Evolutionary conservation across 2,329 filamentous ascomycete genomes (phyloP).

Genomic region (Colletotrichum lindemuthianum): DNA sequence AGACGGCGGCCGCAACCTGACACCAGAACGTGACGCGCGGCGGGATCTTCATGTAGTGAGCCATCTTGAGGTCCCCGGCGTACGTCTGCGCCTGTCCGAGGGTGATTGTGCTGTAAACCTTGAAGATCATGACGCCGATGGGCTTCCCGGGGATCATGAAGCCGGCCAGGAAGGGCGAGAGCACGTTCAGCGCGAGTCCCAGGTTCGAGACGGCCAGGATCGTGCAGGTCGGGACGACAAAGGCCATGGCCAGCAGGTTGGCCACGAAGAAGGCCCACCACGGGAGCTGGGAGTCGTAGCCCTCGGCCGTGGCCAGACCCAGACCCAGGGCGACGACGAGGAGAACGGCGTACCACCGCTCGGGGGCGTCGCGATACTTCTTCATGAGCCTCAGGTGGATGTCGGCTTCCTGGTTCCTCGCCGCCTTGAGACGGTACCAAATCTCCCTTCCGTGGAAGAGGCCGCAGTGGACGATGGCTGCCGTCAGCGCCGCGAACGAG

Average conservation of each 20-base stretch:
- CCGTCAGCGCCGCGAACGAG: constrained; percentile 62
- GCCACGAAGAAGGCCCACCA: constrained; percentile 40
- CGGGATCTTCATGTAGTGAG: constrained; percentile 64
- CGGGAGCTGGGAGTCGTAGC: constrained; percentile 66
- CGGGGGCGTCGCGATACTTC: constrained; percentile 65
- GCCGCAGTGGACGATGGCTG: constrained; percentile 61
- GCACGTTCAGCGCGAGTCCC: constrained; percentile 51
- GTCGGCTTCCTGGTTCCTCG: constrained; percentile 60
- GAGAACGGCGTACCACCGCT: constrained; percentile 66
- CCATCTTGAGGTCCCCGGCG: constrained; percentile 60
- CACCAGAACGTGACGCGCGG: constrained; percentile 69
- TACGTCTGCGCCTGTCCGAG: constrained; percentile 41
- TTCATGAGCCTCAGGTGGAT: constrained; percentile 67
- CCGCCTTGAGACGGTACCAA: constrained; percentile 42
- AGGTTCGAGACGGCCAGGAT: constrained; percentile 31
- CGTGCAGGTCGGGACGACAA: constrained; percentile 58
- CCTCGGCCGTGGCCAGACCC: constrained; percentile 60
- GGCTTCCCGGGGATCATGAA: constrained; percentile 61
- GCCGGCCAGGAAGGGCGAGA: constrained; percentile 56
- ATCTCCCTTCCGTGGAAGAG: constrained; percentile 66
- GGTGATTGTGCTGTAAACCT: constrained; percentile 43
- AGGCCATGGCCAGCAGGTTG: constrained; percentile 45
- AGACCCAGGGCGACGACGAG: constrained; percentile 61
- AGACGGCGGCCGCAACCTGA: constrained; percentile 66
- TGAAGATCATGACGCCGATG: constrained; percentile 51